These are phyloP conservation scores for Amorphotheca resinae DNA, from an alignment of 495 filamentous ascomycete genomes.

Conservation along the genomic window DNA sequence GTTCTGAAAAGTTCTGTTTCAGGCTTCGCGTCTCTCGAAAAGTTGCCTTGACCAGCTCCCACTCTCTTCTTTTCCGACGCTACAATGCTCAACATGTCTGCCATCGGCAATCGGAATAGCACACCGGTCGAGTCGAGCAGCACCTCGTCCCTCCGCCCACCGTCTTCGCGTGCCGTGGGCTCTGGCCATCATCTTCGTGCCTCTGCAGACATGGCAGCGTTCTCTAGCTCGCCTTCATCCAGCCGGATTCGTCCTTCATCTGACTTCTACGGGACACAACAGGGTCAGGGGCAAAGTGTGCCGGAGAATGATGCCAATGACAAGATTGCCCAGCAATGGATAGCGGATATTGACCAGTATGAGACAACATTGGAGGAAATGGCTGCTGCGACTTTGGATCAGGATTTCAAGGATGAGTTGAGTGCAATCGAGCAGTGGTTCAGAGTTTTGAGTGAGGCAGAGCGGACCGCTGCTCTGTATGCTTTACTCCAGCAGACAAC, in stretches of 20 bases:
- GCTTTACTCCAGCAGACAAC: constrained; percentile 95
- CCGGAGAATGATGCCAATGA: constrained; percentile 73
- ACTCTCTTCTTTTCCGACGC: constrained; percentile 20
- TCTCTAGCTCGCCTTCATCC: constrained; percentile 59
- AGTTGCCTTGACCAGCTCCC: too few relatives aligned
- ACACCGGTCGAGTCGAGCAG: constrained; percentile 71
- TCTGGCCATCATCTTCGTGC: constrained; percentile 80
- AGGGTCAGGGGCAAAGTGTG: constrained; percentile 48
- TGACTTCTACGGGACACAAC: constrained; percentile 74
- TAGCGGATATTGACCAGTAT: constrained; percentile 96
- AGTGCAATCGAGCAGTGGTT: constrained; percentile 99
- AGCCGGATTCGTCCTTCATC: constrained; percentile 87
- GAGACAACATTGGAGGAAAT: constrained; percentile 97
- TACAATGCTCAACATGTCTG: constrained; percentile 41
- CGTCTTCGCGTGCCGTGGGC: constrained; percentile 66
- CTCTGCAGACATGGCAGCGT: constrained; percentile 91
- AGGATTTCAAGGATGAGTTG: constrained; percentile 98
- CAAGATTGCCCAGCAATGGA: constrained; percentile 94
- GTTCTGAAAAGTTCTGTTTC: constrained; percentile 19
- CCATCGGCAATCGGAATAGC: constrained; percentile 88
- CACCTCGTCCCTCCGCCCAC: constrained; percentile 81
- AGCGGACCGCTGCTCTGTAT: constrained; percentile 89
- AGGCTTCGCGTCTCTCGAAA: constrained; percentile 15
- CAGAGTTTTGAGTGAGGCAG: constrained; percentile 89
- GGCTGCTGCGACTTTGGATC: constrained; percentile 93